Evolutionary conservation across 2,329 filamentous ascomycete species (phyloP), one percentile per base, ranked within the genome.

Genomic region (Mycogone perniciosa): DNA sequence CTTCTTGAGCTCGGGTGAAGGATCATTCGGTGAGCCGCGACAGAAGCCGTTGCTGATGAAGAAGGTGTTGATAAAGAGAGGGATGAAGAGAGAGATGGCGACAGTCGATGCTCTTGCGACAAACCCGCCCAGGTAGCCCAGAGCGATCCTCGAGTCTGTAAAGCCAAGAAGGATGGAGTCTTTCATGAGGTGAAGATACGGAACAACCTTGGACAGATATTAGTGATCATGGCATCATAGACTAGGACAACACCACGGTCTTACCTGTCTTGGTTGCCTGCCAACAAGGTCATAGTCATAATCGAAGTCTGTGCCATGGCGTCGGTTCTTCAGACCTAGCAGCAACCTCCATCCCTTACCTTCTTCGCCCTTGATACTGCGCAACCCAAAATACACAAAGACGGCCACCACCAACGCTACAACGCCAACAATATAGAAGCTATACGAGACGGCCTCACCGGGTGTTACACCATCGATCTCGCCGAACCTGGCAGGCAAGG

Each of bases 31-130:
- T 0, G 77, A 79, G 11, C 80, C 81, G 38, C 82, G 77, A 71
- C 93, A 97, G 57, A 88, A 85, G 2, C 89, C 91, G 48, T 86
- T 85, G 44, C 76, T 74, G 56, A 92, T 87, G 68, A 92, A 97
- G 67, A 89, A 96, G 27, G 89, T 85, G 65, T 97, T 97, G 60
- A 96, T 83, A 64, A 88, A 95, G 2, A 99, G 79, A 1, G 93
- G 93, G 48, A 99, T 87, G 70, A 97, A 99, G 5, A 97, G 80
- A 1, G 89, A 95, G 57, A 99, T 95, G 47, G 88, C 92, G 5
- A 99, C 93, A 0, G 90, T 96, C 1, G 91, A 96, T 6, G 93
- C 91, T 50, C 93, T 84, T 7, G 91, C 92, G 2, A 99, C 92
- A 61, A 97, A 96, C 1, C 93, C 93, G 55, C 92, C 93, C 0